A percentile compares a stretch with the other conserved stretches of the same genome.
Evolutionary conservation across 73 alveolate genomes (phyloP).

Genomic region (Blepharisma stoltei): DNA sequence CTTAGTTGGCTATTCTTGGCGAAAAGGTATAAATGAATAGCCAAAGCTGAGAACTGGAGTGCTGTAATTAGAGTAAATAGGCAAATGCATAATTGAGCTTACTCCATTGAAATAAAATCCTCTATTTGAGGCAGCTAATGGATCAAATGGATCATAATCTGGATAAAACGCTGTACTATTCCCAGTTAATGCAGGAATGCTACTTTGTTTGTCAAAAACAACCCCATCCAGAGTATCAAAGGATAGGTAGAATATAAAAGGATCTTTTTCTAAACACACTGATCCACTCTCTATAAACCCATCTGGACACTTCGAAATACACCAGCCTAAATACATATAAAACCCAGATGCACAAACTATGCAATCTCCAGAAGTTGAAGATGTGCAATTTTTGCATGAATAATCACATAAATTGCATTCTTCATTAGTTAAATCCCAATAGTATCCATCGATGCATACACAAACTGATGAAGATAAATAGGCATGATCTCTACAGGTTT

Average conservation of each 20-base stretch:
- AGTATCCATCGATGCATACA: background rate
- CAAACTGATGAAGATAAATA: background rate
- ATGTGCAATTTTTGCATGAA: background rate
- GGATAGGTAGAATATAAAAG: background rate
- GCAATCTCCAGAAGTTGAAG: background rate
- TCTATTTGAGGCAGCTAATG: background rate
- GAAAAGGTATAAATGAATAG: too few relatives aligned
- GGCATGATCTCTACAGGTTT: background rate
- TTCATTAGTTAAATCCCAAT: slow-evolving; percentile 11
- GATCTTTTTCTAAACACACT: background rate
- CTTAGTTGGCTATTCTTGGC: too few relatives aligned
- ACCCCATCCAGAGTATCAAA: background rate
- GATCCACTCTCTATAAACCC: background rate
- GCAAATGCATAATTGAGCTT: too few relatives aligned
- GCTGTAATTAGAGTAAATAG: too few relatives aligned
- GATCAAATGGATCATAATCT: background rate
- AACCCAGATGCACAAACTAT: background rate
- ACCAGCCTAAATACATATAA: background rate
- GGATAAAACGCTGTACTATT: slow-evolving; percentile 17
- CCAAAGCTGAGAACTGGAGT: too few relatives aligned
- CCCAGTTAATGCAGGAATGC: background rate
- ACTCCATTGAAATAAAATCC: slow-evolving; percentile 11
- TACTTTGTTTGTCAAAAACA: background rate
- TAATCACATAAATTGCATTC: background rate
- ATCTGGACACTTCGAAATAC: slow-evolving; percentile 11